These are phyloP conservation scores for Cercospora sojina DNA, from an alignment of 2,329 filamentous ascomycete genomes.

Conservation along the genomic window DNA sequence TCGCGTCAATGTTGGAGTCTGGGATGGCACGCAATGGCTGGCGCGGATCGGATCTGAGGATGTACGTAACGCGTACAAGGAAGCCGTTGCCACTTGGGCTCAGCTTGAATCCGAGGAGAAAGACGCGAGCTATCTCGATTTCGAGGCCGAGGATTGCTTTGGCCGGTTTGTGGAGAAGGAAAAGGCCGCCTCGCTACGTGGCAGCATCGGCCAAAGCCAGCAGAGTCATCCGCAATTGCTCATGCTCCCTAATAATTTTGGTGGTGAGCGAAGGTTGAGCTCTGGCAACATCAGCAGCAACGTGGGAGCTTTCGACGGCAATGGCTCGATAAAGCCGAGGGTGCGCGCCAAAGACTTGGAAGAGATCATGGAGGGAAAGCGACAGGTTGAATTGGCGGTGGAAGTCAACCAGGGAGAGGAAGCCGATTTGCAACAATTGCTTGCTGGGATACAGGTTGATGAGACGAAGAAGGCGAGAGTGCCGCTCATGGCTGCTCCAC, in stretches of 20 bases:
- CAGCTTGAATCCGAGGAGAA: conserved; percentile 35
- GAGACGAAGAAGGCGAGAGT: conserved; percentile 10
- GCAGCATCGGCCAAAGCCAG: conserved; percentile 26
- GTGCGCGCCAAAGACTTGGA: conserved; percentile 25
- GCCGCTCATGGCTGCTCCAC: conserved; percentile 20
- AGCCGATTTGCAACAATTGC: conserved; percentile 16
- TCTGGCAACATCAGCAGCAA: conserved; percentile 23
- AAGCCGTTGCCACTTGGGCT: conserved; percentile 81
- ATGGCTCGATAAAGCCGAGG: conserved; percentile 14
- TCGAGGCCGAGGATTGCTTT: conserved; percentile 29
- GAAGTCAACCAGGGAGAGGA: conserved; percentile 1
- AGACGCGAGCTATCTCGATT: conserved; percentile 32
- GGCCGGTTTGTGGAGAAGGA: conserved; percentile 26
- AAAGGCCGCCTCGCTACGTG: conserved; percentile 24
- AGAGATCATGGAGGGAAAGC: conserved; percentile 27
- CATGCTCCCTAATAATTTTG: conserved; percentile 26
- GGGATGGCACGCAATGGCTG: conserved; percentile 97
- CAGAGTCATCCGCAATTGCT: conserved; percentile 28
- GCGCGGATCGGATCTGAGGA: conserved; percentile 73
- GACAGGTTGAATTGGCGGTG: conserved; percentile 18
- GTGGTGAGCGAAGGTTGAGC: conserved; percentile 25
- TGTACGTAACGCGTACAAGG: conserved; percentile 81
- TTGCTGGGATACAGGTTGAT: conserved; percentile 18
- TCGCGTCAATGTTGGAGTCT: conserved; percentile 73
- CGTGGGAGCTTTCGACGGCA: conserved; percentile 5